Percentiles rank a stretch among this genome's conserved stretches.
Evolutionary conservation across 495 filamentous ascomycete species (phyloP).

Genomic region (Hypoxylon subgilvum): DNA sequence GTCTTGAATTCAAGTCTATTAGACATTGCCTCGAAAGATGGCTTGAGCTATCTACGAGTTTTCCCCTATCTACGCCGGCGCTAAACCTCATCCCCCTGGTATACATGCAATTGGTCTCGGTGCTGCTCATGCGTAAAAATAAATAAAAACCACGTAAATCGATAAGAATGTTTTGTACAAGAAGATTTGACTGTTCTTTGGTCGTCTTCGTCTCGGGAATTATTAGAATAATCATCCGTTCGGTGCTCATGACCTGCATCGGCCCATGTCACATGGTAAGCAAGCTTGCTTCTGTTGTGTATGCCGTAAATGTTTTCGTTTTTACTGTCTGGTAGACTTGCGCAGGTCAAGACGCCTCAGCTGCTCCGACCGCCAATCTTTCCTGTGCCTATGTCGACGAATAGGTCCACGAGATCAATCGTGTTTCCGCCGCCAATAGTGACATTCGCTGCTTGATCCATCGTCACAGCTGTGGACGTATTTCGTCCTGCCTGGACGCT

Average conservation of each 20-base stretch:
- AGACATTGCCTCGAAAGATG: slow-evolving; percentile 37
- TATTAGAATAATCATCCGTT: slow-evolving; percentile 16
- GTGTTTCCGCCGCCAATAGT: slow-evolving; percentile 51
- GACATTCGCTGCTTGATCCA: slow-evolving; percentile 48
- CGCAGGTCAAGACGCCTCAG: background rate
- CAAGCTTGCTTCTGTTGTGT: slow-evolving; percentile 18
- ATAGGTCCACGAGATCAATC: slow-evolving; percentile 54
- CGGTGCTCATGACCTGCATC: slow-evolving; percentile 3
- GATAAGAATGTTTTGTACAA: slow-evolving; percentile 28
- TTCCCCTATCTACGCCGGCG: slow-evolving; percentile 37
- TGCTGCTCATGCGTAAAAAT: slow-evolving; percentile 33
- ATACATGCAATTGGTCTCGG: slow-evolving; percentile 32
- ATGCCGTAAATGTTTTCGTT: slow-evolving; percentile 3
- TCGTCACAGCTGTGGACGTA: slow-evolving; percentile 25
- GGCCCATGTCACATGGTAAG: slow-evolving; percentile 15
- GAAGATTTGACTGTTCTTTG: slow-evolving; percentile 6
- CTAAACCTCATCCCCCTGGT: slow-evolving; percentile 28
- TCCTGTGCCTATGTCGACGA: slow-evolving; percentile 46
- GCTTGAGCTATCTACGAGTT: slow-evolving; percentile 35
- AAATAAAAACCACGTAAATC: no score
- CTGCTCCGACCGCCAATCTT: slow-evolving; percentile 31
- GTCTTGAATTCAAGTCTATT: slow-evolving; percentile 29
- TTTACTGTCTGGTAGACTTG: background rate
- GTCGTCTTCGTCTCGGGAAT: slow-evolving; percentile 5
- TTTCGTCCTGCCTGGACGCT: slow-evolving; percentile 35